phyloP scores from a whole-genome alignment of 164 flowering plant species.

The Tinospora cordifolia region DNA sequence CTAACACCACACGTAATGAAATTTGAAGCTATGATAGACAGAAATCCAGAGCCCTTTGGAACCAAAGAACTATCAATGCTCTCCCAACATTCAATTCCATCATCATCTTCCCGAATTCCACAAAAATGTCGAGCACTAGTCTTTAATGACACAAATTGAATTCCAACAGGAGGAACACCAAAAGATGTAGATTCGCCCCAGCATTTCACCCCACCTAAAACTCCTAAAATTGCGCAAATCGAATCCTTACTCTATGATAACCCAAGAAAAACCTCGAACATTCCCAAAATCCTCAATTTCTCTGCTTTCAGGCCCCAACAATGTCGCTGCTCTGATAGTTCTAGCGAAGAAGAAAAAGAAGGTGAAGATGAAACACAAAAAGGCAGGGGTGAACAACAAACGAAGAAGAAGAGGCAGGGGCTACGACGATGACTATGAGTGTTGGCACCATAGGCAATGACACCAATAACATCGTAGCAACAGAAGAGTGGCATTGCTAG shows the following conservation, averaged over 20 bases:
- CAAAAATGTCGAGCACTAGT: slow-evolving; percentile 73
- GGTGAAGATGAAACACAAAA: too few relatives aligned
- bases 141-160: slow-evolving; percentile 45
- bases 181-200: slow-evolving; percentile 44
- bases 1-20: slow-evolving; percentile 63
- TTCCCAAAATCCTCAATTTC: slow-evolving; percentile 23
- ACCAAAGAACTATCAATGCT: slow-evolving; percentile 42
- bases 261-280: slow-evolving; percentile 24
- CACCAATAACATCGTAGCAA: too few relatives aligned
- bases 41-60: slow-evolving; percentile 63
- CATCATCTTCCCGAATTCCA: slow-evolving; percentile 68
- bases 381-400: too few relatives aligned
- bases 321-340: too few relatives aligned
- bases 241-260: slow-evolving; percentile 38
- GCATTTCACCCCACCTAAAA: slow-evolving; percentile 49
- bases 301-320: slow-evolving; percentile 72
- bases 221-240: slow-evolving; percentile 51
- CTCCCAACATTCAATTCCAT: slow-evolving; percentile 86
- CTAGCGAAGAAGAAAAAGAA: too few relatives aligned
- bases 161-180: slow-evolving; percentile 27
- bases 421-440: too few relatives aligned
- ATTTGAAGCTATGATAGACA: slow-evolving; percentile 69
- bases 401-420: too few relatives aligned
- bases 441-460: too few relatives aligned
- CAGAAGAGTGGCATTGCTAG: too few relatives aligned